phyloP scores from a whole-genome alignment of 345 rosid species.

The Sonneratia caseolaris region DNA sequence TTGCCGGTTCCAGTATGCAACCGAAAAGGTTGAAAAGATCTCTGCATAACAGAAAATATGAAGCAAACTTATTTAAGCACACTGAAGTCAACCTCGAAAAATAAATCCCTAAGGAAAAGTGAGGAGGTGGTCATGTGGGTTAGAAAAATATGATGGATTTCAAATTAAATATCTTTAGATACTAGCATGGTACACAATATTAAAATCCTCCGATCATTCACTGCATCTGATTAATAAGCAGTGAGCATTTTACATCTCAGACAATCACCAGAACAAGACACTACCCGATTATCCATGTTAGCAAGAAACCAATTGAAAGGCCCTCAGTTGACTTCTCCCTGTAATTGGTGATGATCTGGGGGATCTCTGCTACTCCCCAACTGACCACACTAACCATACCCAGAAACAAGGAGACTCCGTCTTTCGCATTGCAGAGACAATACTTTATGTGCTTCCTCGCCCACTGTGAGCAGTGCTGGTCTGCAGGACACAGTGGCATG shows the following conservation, averaged over 20 bases:
- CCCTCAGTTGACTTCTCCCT: constrained; percentile 63
- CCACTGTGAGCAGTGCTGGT: constrained; percentile 39
- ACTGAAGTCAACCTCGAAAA: background rate
- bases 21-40: constrained; percentile 76
- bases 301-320: constrained; percentile 65
- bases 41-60: constrained; percentile 26
- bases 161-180: background rate
- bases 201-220: background rate
- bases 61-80: background rate
- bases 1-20: constrained; percentile 76
- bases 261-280: background rate
- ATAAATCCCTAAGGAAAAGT: background rate
- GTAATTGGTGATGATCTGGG: constrained; percentile 71
- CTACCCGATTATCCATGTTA: constrained; percentile 78
- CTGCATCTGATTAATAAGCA: background rate
- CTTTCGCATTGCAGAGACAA: constrained; percentile 45
- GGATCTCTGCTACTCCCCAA: constrained; percentile 81
- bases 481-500: constrained; percentile 19
- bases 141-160: background rate
- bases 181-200: background rate
- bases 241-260: no score
- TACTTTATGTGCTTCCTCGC: constrained; percentile 28
- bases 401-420: constrained; percentile 40
- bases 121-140: background rate
- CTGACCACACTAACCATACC: constrained; percentile 61